Percentiles rank a stretch among this genome's conserved stretches.
Conservation (phyloP, 768 basidiomycete genomes). For the Trametes maxima region DNA sequence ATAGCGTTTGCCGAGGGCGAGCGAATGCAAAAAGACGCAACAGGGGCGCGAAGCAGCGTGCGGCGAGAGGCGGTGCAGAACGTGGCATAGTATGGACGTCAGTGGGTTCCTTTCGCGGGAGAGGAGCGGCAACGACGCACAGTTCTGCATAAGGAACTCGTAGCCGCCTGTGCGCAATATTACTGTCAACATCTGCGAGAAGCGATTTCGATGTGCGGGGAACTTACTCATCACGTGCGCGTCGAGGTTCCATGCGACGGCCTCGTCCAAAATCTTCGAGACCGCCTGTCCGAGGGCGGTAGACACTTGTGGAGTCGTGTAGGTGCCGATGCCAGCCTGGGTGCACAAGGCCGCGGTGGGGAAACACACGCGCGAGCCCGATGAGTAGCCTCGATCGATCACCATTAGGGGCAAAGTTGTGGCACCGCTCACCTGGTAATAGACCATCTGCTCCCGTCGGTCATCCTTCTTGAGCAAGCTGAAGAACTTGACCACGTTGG, state of each 20-base stretch:
- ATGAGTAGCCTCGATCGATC: constrained; percentile 15
- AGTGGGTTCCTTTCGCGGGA: background rate
- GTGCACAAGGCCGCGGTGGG: background rate
- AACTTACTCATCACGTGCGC: constrained; percentile 72
- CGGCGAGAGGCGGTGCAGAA: background rate
- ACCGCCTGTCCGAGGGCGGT: constrained; percentile 57
- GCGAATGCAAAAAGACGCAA: background rate
- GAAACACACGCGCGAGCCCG: background rate
- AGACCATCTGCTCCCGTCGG: constrained; percentile 62
- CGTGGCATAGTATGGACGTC: background rate
- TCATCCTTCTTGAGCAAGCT: constrained; percentile 72
- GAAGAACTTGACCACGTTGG: constrained; percentile 71
- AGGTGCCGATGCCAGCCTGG: constrained; percentile 75
- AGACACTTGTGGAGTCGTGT: constrained; percentile 65
- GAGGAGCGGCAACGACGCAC: constrained; percentile 36
- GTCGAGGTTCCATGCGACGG: constrained; percentile 62
- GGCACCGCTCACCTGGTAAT: constrained; percentile 61
- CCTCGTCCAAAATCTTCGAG: constrained; percentile 58
- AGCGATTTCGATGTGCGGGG: background rate
- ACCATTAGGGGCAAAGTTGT: background rate
- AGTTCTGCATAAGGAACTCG: constrained; percentile 80
- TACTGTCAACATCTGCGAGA: background rate
- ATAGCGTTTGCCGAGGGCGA: no score
- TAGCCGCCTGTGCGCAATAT: constrained; percentile 56
- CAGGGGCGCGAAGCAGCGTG: no score